A percentile compares a stretch with the other conserved stretches of the same genome.
phyloP scores from a whole-genome alignment of 1,139 yeast species.

The Diutina scorzettiae region DNA sequence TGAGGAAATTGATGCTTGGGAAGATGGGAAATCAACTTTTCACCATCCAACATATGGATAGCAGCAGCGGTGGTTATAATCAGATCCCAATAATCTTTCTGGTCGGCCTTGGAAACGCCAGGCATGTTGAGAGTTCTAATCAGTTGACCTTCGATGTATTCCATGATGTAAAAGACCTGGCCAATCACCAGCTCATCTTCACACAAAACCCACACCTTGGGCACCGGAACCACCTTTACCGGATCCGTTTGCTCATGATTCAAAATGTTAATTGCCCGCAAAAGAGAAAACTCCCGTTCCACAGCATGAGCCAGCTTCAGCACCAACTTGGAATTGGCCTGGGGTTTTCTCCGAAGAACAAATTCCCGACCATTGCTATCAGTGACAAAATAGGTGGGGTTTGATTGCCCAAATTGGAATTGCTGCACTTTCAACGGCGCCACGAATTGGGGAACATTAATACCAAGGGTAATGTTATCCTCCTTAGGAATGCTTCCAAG shows the following conservation, averaged over 20 bases:
- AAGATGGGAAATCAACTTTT: conserved; percentile 28
- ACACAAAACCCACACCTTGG: conserved; percentile 34
- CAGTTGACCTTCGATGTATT: conserved; percentile 46
- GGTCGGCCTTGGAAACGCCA: conserved; percentile 16
- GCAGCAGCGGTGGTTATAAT: conserved; percentile 39
- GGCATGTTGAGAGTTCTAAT: conserved; percentile 46
- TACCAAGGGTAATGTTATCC: conserved; percentile 7
- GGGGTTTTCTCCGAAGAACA: conserved; percentile 52
- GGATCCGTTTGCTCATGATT: conserved; percentile 13
- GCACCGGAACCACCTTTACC: conserved; percentile 33
- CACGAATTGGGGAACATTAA: conserved; percentile 7
- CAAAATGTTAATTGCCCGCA: conserved; percentile 31
- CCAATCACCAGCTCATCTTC: conserved; percentile 41
- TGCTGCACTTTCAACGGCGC: conserved; percentile 28
- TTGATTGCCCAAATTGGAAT: conserved; percentile 56
- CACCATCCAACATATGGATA: conserved; percentile 42
- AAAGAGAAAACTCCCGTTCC: conserved; percentile 48
- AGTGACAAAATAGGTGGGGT: conserved; percentile 46
- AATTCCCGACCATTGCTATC: conserved; percentile 29
- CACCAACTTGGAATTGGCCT: conserved; percentile 39
- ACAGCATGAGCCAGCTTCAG: conserved; percentile 56
- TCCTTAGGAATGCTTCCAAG: conserved; percentile 7
- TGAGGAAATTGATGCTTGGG: conserved; percentile 39
- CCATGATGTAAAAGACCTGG: conserved; percentile 48
- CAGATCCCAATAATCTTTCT: conserved; percentile 33